phyloP scores from a whole-genome alignment of 2,329 filamentous ascomycete species.

The Colletotrichum higginsianum region DNA sequence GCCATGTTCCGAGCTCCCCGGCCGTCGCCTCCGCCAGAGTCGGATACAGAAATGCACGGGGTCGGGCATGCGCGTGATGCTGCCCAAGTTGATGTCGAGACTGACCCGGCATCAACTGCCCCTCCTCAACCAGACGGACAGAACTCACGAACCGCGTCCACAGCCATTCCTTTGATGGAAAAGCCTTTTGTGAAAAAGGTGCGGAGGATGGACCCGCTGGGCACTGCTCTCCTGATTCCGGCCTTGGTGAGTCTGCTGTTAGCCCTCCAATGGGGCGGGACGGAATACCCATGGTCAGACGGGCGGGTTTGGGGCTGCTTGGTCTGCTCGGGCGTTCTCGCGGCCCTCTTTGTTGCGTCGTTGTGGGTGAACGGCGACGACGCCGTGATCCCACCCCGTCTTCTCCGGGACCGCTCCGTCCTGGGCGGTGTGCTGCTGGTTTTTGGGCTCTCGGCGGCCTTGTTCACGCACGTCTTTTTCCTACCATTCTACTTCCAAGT shows the following conservation, averaged over 20 bases:
- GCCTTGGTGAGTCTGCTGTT: conserved; percentile 67
- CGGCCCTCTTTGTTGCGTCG: conserved; percentile 48
- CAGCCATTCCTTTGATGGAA: too few species aligned
- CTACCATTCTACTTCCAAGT: conserved; percentile 67
- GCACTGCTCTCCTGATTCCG: conserved; percentile 64
- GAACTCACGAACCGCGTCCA: too few species aligned
- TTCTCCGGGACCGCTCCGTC: conserved; percentile 61
- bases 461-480: conserved; percentile 49
- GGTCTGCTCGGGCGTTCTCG: conserved; percentile 47
- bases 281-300: conserved; percentile 65
- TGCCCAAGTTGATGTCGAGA: too few species aligned
- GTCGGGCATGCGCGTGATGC: too few species aligned
- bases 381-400: conserved; percentile 63
- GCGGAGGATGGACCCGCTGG: conserved; percentile 60
- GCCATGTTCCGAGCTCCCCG: neutral
- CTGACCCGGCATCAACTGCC: too few species aligned
- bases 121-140: too few species aligned
- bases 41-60: too few species aligned
- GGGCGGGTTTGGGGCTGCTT: conserved; percentile 56
- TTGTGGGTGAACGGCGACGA: conserved; percentile 58
- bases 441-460: conserved; percentile 50
- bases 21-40: conserved; percentile 57
- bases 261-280: conserved; percentile 71
- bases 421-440: conserved; percentile 53
- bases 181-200: too few species aligned